A percentile compares a stretch with the other conserved stretches of the same genome.
phyloP scores from a whole-genome alignment of 192 early-diverging fungal species.

The Haplosporangium gracile region DNA sequence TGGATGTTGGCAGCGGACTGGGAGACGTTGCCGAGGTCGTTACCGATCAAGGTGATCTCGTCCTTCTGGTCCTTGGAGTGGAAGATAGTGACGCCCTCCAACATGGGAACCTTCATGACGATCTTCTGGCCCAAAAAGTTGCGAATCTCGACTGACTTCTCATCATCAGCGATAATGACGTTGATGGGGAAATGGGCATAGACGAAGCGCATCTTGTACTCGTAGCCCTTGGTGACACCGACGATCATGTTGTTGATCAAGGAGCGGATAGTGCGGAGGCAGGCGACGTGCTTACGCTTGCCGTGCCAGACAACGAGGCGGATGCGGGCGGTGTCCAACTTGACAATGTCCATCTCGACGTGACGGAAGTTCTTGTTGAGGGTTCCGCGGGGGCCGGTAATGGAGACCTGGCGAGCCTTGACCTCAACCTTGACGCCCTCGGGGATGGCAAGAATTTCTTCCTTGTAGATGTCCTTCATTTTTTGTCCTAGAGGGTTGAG shows the following conservation, averaged over 20 bases:
- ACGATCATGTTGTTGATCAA: slow-evolving; percentile 98
- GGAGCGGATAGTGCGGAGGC: slow-evolving; percentile 97
- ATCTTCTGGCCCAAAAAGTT: slow-evolving; percentile 99
- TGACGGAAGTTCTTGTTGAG: slow-evolving; percentile 93
- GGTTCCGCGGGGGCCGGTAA: slow-evolving; percentile 93
- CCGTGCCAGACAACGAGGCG: slow-evolving; percentile 95
- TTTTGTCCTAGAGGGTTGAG: slow-evolving; percentile 20
- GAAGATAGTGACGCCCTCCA: slow-evolving; percentile 85
- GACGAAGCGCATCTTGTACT: slow-evolving; percentile 99
- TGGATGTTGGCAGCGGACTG: slow-evolving; percentile 98
- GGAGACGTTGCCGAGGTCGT: slow-evolving; percentile 95
- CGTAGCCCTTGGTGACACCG: slow-evolving; percentile 98
- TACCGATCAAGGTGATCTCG: slow-evolving; percentile 93
- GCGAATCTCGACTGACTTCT: slow-evolving; percentile 91
- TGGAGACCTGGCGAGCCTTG: slow-evolving; percentile 90
- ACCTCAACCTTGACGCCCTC: slow-evolving; percentile 86
- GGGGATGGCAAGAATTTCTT: slow-evolving; percentile 92
- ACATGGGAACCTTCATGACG: slow-evolving; percentile 86
- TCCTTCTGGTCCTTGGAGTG: slow-evolving; percentile 92
- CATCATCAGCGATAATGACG: slow-evolving; percentile 85
- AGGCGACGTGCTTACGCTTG: slow-evolving; percentile 96
- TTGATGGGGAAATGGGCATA: slow-evolving; percentile 99
- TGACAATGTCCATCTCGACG: slow-evolving; percentile 92
- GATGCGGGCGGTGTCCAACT: slow-evolving; percentile 77
- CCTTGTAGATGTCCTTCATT: slow-evolving; percentile 95